Percentiles rank a stretch among this genome's conserved stretches.
These are phyloP conservation scores for Quercus agrifolia DNA, from an alignment of 306 rosid species.

Conservation along the genomic window DNA sequence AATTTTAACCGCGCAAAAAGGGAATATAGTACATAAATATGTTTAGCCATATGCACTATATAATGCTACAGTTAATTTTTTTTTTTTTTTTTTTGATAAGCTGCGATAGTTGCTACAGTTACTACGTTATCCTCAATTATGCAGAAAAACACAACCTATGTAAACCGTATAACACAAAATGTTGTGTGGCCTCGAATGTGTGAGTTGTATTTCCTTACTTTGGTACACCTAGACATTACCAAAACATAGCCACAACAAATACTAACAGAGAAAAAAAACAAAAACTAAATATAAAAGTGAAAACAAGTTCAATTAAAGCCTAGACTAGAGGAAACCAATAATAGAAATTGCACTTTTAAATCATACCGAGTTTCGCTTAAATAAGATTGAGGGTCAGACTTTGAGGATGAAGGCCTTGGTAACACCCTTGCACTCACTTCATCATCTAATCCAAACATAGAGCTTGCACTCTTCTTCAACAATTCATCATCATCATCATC, in stretches of 20 bases:
- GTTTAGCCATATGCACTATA: too few relatives aligned
- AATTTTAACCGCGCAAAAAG: not conserved
- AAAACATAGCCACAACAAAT: not conserved
- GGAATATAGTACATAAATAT: not conserved
- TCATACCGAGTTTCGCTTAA: conserved; percentile 75
- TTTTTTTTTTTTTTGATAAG: too few relatives aligned
- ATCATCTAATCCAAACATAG: conserved; percentile 40
- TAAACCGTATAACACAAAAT: not conserved
- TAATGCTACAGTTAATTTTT: too few relatives aligned
- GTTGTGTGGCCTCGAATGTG: not conserved
- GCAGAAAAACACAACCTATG: not conserved
- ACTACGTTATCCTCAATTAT: not conserved
- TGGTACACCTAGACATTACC: not conserved
- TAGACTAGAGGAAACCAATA: not conserved
- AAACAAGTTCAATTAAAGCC: not conserved
- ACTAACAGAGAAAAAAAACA: not conserved
- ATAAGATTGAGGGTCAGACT: conserved; percentile 61
- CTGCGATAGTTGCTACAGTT: too few relatives aligned
- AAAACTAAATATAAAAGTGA: not conserved
- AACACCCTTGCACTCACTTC: conserved; percentile 20
- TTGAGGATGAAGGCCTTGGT: conserved; percentile 33
- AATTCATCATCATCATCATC: conserved; percentile 26
- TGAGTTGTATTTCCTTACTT: not conserved
- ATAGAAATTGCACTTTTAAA: not conserved
- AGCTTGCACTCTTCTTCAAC: conserved; percentile 33